These are phyloP conservation scores for Coniosporium apollinis DNA, from an alignment of 495 filamentous ascomycete species.

Conservation along the genomic window DNA sequence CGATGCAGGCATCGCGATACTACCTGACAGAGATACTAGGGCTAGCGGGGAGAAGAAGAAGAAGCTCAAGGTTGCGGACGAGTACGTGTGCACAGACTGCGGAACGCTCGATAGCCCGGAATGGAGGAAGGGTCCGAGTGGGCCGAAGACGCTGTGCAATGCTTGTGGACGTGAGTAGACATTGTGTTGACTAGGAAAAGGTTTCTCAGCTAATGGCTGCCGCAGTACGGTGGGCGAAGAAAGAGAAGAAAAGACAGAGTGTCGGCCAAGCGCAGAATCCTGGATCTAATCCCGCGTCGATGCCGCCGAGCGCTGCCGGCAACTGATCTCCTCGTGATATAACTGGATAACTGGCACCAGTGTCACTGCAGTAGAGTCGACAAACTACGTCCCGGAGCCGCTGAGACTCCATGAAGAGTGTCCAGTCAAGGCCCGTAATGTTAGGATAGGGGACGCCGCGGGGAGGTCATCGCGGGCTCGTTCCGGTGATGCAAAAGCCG, in stretches of 20 bases:
- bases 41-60: constrained; percentile 66
- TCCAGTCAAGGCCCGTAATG: too few species aligned
- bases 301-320: too few species aligned
- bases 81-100: constrained; percentile 94
- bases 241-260: constrained; percentile 28
- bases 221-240: constrained; percentile 30
- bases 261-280: too few species aligned
- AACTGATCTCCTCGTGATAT: too few species aligned
- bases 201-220: constrained; percentile 2
- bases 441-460: too few species aligned
- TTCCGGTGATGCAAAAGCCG: too few species aligned
- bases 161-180: constrained; percentile 60
- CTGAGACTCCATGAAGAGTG: too few species aligned
- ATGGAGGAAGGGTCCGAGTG: constrained; percentile 88
- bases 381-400: too few species aligned
- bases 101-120: constrained; percentile 73
- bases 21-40: constrained; percentile 40
- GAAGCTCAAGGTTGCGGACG: constrained; percentile 75
- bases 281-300: too few species aligned
- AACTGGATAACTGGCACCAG: too few species aligned
- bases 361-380: too few species aligned
- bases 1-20: constrained; percentile 71
- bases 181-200: constrained; percentile 5
- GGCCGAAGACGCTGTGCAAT: constrained; percentile 94
- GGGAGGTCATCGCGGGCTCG: too few species aligned